Evolutionary conservation across 2,329 filamentous ascomycete species (phyloP).

Genomic region (Myriosclerotinia duriaeana): DNA sequence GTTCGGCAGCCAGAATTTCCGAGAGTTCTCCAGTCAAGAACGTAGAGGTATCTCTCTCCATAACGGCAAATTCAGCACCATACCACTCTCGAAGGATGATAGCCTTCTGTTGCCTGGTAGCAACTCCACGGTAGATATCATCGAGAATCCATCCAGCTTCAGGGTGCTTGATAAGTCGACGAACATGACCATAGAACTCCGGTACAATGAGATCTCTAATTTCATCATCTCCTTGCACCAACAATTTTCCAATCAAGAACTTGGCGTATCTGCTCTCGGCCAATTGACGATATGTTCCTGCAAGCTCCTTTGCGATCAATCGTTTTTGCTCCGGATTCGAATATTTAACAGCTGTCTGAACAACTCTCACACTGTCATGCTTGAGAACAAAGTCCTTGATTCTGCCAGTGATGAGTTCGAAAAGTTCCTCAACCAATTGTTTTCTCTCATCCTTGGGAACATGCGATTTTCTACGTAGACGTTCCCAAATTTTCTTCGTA

Average conservation of each 20-base stretch:
- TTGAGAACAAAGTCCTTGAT: slow-evolving; percentile 97
- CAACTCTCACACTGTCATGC: slow-evolving; percentile 93
- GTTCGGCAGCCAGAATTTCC: slow-evolving; percentile 70
- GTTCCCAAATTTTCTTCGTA: slow-evolving; percentile 97
- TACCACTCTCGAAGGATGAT: slow-evolving; percentile 92
- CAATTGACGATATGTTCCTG: slow-evolving; percentile 78
- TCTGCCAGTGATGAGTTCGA: slow-evolving; percentile 83
- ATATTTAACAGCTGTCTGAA: slow-evolving; percentile 97
- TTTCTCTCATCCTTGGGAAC: slow-evolving; percentile 87
- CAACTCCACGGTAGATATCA: slow-evolving; percentile 88
- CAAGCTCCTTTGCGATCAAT: slow-evolving; percentile 82
- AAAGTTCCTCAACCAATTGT: slow-evolving; percentile 83
- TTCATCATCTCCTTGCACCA: slow-evolving; percentile 86
- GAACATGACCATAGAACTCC: slow-evolving; percentile 92
- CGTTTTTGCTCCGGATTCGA: slow-evolving; percentile 79
- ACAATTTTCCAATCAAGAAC: slow-evolving; percentile 91
- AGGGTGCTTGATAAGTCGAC: slow-evolving; percentile 90
- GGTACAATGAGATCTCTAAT: slow-evolving; percentile 86
- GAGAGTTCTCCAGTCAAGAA: slow-evolving; percentile 60
- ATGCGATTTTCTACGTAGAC: slow-evolving; percentile 86
- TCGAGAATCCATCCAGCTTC: slow-evolving; percentile 98
- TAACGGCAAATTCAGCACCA: slow-evolving; percentile 85
- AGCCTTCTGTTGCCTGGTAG: slow-evolving; percentile 82
- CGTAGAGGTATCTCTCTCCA: slow-evolving; percentile 60
- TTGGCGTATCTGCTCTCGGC: slow-evolving; percentile 97